These are phyloP conservation scores for Solanum etuberosum DNA, from an alignment of 257 asterid genomes.

Conservation along the genomic window DNA sequence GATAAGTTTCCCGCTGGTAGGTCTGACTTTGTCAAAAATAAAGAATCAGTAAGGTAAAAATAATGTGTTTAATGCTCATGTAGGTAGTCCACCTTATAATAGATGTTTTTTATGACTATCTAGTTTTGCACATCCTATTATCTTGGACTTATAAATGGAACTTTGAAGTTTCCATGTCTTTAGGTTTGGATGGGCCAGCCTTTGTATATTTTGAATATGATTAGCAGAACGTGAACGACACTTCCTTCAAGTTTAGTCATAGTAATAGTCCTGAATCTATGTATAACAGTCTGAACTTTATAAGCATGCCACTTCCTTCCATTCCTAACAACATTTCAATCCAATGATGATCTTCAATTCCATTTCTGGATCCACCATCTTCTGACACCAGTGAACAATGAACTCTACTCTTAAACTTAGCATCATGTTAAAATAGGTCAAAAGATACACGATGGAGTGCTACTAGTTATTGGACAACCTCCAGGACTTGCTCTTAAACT, in stretches of 20 bases:
- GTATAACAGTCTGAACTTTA: background rate
- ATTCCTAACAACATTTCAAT: background rate
- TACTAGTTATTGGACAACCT: background rate
- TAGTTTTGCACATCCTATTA: background rate
- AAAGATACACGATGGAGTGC: background rate
- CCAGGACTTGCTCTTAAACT: background rate
- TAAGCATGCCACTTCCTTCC: background rate
- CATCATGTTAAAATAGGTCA: background rate
- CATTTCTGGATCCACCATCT: background rate
- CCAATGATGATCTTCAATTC: background rate
- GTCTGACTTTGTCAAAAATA: constrained; percentile 8
- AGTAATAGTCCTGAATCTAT: background rate
- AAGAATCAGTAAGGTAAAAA: background rate
- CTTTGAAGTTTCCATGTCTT: background rate
- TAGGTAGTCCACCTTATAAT: background rate
- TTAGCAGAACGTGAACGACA: background rate
- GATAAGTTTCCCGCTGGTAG: constrained; percentile 30
- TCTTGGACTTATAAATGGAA: background rate
- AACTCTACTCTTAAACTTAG: background rate
- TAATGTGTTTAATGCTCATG: background rate
- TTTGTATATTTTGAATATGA: background rate
- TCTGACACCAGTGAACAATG: background rate
- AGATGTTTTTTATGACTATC: background rate
- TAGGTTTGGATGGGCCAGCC: background rate
- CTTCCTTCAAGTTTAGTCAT: background rate